Percentiles rank a stretch among this genome's conserved stretches.
These are phyloP conservation scores for Taiwanofungus camphoratus DNA, from an alignment of 1,284 basidiomycete genomes.

Conservation along the genomic window DNA sequence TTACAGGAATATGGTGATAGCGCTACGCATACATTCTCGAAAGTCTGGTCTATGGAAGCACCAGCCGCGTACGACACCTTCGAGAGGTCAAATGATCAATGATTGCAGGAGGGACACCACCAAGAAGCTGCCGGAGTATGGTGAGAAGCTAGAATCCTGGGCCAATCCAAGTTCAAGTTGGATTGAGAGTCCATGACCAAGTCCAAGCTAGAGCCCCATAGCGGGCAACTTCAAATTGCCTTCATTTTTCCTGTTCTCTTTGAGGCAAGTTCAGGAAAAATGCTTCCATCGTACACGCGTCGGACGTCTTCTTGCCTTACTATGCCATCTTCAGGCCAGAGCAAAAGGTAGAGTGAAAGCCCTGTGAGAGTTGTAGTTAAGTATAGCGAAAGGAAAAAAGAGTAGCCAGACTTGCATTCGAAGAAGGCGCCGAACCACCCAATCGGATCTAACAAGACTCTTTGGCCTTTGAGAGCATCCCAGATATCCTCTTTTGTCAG, in stretches of 20 bases:
- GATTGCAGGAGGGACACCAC: too few species aligned
- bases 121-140: too few species aligned
- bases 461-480: constrained; percentile 27
- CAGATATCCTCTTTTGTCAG: constrained; percentile 22
- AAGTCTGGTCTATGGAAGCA: too few species aligned
- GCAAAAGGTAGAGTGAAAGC: constrained; percentile 40
- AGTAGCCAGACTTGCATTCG: constrained; percentile 25
- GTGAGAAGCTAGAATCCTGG: too few species aligned
- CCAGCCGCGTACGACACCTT: too few species aligned
- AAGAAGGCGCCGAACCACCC: constrained; percentile 29
- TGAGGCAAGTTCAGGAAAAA: constrained; percentile 21
- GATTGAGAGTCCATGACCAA: too few species aligned
- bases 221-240: constrained; percentile 6
- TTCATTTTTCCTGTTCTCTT: constrained; percentile 9
- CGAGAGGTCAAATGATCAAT: too few species aligned
- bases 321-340: constrained; percentile 42
- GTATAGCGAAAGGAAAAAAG: neutral
- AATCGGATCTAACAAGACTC: constrained; percentile 31
- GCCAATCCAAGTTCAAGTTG: too few species aligned
- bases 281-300: constrained; percentile 38
- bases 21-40: too few species aligned
- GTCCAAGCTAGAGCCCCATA: too few species aligned
- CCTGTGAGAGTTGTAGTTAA: constrained; percentile 21
- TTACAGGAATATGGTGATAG: too few species aligned
- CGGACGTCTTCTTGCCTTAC: constrained; percentile 45